Conservation (phyloP, 495 filamentous ascomycete genomes). For the Hypoxylon trugodes region DNA sequence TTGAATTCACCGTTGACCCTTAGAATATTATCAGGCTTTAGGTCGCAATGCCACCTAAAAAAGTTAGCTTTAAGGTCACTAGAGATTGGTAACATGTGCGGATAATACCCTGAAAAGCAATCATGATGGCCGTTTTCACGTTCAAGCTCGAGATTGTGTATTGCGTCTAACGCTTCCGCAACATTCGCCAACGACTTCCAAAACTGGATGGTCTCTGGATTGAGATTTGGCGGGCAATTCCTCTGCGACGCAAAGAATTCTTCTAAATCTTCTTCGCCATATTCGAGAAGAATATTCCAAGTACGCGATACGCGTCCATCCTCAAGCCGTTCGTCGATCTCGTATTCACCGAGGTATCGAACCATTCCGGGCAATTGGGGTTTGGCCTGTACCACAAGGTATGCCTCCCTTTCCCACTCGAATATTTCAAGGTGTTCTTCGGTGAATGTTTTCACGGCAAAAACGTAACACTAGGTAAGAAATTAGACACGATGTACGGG, state of each 20-base stretch:
- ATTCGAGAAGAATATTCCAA: constrained; percentile 49
- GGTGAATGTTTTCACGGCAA: constrained; percentile 48
- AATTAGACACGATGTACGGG: too few species aligned
- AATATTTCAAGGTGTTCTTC: constrained; percentile 32
- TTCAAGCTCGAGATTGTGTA: constrained; percentile 43
- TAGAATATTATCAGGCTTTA: constrained; percentile 55
- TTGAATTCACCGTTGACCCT: constrained; percentile 49
- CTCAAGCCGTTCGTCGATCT: constrained; percentile 26
- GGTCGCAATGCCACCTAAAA: constrained; percentile 50
- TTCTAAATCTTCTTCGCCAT: constrained; percentile 47
- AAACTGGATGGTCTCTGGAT: constrained; percentile 43
- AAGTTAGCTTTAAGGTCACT: not conserved
- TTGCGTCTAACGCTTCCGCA: constrained; percentile 42
- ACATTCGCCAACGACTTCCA: constrained; percentile 49
- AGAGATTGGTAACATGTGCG: not conserved
- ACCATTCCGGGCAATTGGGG: constrained; percentile 37
- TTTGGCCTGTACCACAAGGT: constrained; percentile 31
- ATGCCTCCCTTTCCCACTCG: constrained; percentile 45
- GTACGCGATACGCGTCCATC: constrained; percentile 1
- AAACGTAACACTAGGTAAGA: constrained; percentile 48
- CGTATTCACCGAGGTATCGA: constrained; percentile 38
- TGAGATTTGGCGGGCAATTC: constrained; percentile 42
- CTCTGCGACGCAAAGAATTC: constrained; percentile 39
- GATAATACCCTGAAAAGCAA: constrained; percentile 5
- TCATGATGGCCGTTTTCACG: constrained; percentile 13